Evolutionary conservation across 768 basidiomycete species (phyloP).

Genomic region (Chalciporus chontae): DNA sequence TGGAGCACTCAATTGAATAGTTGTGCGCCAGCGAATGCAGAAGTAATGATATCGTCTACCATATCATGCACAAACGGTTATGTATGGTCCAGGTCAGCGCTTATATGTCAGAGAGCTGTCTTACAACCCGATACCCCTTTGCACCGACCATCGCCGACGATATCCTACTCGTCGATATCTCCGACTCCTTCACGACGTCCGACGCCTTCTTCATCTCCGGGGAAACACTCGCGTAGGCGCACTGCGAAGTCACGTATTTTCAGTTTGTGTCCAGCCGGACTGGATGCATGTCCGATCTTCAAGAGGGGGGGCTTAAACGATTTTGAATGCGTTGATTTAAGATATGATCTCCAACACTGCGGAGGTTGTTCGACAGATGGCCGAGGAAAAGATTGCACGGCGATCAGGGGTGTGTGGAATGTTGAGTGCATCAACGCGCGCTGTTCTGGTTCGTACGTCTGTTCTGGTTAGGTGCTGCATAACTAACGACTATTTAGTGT

Average conservation of each 20-base stretch:
- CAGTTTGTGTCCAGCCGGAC: conserved; percentile 48
- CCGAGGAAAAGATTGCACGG: conserved; percentile 66
- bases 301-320: conserved; percentile 38
- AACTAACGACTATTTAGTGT: conserved; percentile 4
- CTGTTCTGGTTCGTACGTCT: conserved; percentile 45
- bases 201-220: conserved; percentile 34
- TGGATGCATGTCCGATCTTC: conserved; percentile 55
- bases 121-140: conserved; percentile 21
- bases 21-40: conserved; percentile 14
- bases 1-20: conserved; percentile 4
- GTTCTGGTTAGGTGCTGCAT: background rate
- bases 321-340: conserved; percentile 63
- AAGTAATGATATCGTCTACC: background rate
- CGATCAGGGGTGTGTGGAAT: conserved; percentile 61
- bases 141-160: background rate
- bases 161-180: background rate
- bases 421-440: conserved; percentile 61
- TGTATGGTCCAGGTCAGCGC: conserved; percentile 41
- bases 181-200: conserved; percentile 26
- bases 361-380: conserved; percentile 70
- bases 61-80: conserved; percentile 39
- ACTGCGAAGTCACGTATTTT: conserved; percentile 34
- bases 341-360: conserved; percentile 64
- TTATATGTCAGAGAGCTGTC: conserved; percentile 39
- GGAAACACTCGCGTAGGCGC: conserved; percentile 25